Base-by-base conservation (phyloP, 257 asterid species). In the Cynanchum wilfordii region DNA sequence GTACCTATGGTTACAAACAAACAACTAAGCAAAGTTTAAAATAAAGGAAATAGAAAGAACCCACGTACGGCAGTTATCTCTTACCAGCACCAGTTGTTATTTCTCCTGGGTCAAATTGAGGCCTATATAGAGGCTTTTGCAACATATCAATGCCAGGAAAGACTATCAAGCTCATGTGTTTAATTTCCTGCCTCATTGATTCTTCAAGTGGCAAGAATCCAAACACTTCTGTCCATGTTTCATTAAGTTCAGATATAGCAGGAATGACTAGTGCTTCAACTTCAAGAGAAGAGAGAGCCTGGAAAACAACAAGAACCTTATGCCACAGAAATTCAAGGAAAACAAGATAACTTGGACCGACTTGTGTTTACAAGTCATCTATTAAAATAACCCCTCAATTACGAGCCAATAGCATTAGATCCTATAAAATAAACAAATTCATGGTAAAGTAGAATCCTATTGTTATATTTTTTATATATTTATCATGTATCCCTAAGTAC, bases 151-250 rank as follows among this genome's bases (percentile, higher is more conserved):
- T 79, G 76, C 90, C 86, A 1, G 99, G 97, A 81, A 95, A 95
- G 57, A 75, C 88, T 29, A 92, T 73, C 90, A 92, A 19, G 81
- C 88, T 90, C 98, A 87, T 90, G 81, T 69, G 73, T 86, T 71
- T 90, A 96, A 87, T 84, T 79, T 80, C 88, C 58, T 75, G 90
- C 85, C 92, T 83, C 76, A 73, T 70, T 15, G 90, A 86, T 67
- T 90, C 96, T 77, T 90, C 90, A 45, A 95, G 85, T 63, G 92
- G 89, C 7, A 20, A 27, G 77, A 95, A 95, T 69, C 93, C 96
- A 68, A 95, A 95, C 56, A 84, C 85, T 29, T 86, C 82, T 22
- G 97, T 95, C 99, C 99, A 95, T 25, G 97, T 95, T 70, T 90
- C 88, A 20, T 68, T 79, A 7, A 92, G 91, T 72, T 89, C 94